Conservation (phyloP, 169 alveolate genomes). For the Babesia caballi region DNA sequence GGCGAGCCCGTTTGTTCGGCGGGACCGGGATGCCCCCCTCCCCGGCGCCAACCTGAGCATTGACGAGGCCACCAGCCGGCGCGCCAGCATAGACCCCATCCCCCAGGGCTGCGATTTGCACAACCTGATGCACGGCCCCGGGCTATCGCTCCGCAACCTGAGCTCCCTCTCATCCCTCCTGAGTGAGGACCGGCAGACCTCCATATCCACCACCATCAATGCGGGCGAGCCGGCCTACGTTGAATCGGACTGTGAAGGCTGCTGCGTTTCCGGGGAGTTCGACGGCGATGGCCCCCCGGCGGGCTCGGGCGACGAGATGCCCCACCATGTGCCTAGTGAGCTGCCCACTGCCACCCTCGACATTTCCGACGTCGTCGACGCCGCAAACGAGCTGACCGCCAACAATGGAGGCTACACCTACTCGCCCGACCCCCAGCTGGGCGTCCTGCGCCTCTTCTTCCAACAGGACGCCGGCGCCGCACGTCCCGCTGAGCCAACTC, state of each 20-base stretch:
- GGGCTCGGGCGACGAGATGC: background rate
- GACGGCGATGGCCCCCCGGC: background rate
- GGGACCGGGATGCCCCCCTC: too few species aligned
- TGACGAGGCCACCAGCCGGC: too few species aligned
- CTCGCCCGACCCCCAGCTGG: constrained; percentile 19
- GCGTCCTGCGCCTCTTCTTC: constrained; percentile 2
- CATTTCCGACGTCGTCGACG: background rate
- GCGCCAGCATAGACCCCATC: too few species aligned
- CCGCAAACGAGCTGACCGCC: background rate
- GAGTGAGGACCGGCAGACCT: too few species aligned
- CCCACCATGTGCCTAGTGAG: background rate
- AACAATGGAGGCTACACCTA: background rate
- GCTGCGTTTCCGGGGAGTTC: background rate
- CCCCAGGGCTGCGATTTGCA: too few species aligned
- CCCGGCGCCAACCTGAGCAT: too few species aligned
- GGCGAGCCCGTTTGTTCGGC: too few species aligned
- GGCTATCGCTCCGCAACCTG: too few species aligned
- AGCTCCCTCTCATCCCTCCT: too few species aligned
- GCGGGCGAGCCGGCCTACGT: background rate
- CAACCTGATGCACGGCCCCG: too few species aligned
- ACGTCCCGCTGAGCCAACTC: background rate
- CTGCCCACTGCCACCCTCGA: background rate
- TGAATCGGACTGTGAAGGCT: constrained; percentile 43
- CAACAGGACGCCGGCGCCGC: background rate
- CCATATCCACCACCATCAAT: too few species aligned